Base-by-base conservation (phyloP, 805 yeast genomes). In the Saccharomycopsis oosterbeekiorum region DNA sequence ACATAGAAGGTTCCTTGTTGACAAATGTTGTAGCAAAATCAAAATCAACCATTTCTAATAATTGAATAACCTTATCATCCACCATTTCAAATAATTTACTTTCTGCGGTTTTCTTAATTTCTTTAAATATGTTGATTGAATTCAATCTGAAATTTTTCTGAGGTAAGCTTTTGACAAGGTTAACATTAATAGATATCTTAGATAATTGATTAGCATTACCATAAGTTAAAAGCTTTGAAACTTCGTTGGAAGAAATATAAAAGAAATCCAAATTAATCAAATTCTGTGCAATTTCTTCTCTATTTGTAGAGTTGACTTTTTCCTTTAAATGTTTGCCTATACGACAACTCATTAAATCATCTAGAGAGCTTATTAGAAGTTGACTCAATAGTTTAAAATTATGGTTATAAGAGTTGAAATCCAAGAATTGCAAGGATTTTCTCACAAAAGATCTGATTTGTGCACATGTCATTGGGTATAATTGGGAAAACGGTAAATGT, bases 261-360 rank as follows among this genome's bases (percentile, higher is more conserved):
- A 92, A 93, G 70, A 88, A 89, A 70, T 93, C 97, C 68, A 93
- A 75, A 70, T 94, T 91, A 62, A 94, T 86, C 66, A 89, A 78
- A 66, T 89, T 89, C 75, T 94, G 98, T 0, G 97, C 86, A 34
- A 90, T 81, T 66, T 90, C 92, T 72, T 93, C 98, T 69, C 96
- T 88, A 64, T 91, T 88, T 12, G 86, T 82, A 1, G 91, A 80
- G 66, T 83, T 80, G 57, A 87, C 79, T 63, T 84, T 83, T 14
- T 79, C 78, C 61, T 81, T 78, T 56, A 88, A 81, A 63, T 85
- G 82, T 50, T 77, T 77, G 66, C 89, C 80, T 1, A 93, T 87
- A 1, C 88, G 82, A 54, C 81, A 80, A 19, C 81, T 79, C 64
- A 92, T 76, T n/a, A 90, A 81, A 24, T 75, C 70, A 68, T 94